Base-by-base conservation (phyloP, 2,329 filamentous ascomycete genomes). In the Macrophomina pseudophaseolina region DNA sequence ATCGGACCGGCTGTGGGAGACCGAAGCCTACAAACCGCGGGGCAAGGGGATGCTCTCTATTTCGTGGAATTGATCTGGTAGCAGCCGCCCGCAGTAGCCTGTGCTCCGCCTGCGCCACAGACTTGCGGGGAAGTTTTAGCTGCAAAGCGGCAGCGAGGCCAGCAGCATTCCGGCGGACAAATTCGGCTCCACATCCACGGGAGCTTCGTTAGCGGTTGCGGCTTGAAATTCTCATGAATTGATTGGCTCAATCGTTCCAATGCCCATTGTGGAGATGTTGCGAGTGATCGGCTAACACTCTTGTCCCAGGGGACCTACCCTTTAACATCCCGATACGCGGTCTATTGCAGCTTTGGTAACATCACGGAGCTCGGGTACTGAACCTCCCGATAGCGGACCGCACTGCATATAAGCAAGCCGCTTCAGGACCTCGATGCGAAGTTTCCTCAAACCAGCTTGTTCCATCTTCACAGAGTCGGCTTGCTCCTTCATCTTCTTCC, bases 151-250 rank as follows among this genome's bases (percentile, higher is more conserved):
- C 35, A 14, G 5, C 7, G 9, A n/a, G 23, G 33, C 5, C n/a
- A 46, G 14, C 18, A 2, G 33, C 3, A 14, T 33, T 42, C 0
- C 56, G 35, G 35, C 40, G 42, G 16, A 30, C 56, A 9, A 28
- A 46, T 60, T 60, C 56, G 56, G 56, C 56, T 60, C 56, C 56
- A 60, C 56, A 60, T 60, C 9, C n/a, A 14, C n/a, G 48, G 23
- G 14, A 5, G n/a, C 28, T 23, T 18, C 11, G 18, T 30, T 53
- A 9, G 11, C 53, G 53, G 53, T 30, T 42, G 53, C 18, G 23
- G 35, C 53, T 33, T 40, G 14, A n/a, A 30, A 58, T 28, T 14
- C 18, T 5, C 5, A 42, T 12, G n/a, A 9, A 7, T 2, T 30
- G 7, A 16, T 4, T 40, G 53, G 51, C 30, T 52, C 14, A 1